These are phyloP conservation scores for Selaginella tamariscina DNA, from an alignment of 75 land plant genomes.

Conservation along the genomic window DNA sequence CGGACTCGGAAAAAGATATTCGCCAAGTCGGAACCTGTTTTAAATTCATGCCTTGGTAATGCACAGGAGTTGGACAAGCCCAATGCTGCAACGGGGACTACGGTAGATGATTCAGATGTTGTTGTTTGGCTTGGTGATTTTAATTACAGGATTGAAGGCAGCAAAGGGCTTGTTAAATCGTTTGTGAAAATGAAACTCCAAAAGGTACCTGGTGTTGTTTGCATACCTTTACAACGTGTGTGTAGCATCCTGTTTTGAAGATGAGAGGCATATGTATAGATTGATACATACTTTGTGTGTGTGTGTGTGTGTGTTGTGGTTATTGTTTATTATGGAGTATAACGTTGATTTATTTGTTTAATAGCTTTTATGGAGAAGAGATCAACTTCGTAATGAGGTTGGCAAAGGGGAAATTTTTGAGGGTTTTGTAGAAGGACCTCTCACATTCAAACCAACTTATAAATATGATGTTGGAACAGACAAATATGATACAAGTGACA, in stretches of 20 bases:
- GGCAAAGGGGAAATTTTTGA: conserved; percentile 55
- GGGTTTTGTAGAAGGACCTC: conserved; percentile 62
- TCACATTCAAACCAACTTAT: conserved; percentile 68
- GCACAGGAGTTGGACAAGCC: no score
- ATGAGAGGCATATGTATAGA: no score
- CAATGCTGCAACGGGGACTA: neutral
- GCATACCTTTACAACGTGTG: neutral
- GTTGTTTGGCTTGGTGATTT: conserved; percentile 86
- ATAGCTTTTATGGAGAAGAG: conserved; percentile 50
- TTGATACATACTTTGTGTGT: neutral
- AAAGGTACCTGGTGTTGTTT: conserved; percentile 20
- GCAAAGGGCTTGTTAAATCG: conserved; percentile 34
- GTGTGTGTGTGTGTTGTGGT: no score
- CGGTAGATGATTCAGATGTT: conserved; percentile 35
- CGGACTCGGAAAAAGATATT: conserved; percentile 48
- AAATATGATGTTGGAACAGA: conserved; percentile 70
- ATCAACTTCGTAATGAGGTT: conserved; percentile 60
- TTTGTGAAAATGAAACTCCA: conserved; percentile 48
- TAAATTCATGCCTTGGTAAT: no score
- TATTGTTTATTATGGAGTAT: no score
- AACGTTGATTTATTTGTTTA: neutral
- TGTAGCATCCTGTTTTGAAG: no score
- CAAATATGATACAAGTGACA: conserved; percentile 67
- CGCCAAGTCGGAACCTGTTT: conserved; percentile 7
- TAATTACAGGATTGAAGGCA: conserved; percentile 61